phyloP scores from a whole-genome alignment of 768 basidiomycete genomes.

The Imleria badia region DNA sequence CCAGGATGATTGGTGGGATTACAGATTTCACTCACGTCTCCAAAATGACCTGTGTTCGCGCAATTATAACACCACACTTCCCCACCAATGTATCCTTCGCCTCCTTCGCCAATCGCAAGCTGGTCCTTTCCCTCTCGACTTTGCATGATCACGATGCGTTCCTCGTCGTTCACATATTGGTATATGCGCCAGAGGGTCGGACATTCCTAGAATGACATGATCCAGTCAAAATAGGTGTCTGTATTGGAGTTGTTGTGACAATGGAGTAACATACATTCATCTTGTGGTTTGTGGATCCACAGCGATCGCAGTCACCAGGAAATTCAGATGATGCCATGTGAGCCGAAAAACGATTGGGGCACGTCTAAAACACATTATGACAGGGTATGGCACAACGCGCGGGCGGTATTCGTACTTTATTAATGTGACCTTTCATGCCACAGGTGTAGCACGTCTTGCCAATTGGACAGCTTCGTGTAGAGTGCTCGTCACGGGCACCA shows the following conservation, averaged over 20 bases:
- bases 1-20: neutral
- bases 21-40: constrained; percentile 57
- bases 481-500: constrained; percentile 77
- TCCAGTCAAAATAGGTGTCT: neutral
- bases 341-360: constrained; percentile 57
- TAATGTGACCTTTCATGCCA: constrained; percentile 83
- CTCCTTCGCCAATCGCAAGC: constrained; percentile 61
- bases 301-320: constrained; percentile 62
- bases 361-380: constrained; percentile 45
- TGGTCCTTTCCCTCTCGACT: constrained; percentile 50
- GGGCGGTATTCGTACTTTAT: constrained; percentile 40
- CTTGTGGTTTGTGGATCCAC: constrained; percentile 62
- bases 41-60: constrained; percentile 69
- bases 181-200: constrained; percentile 82
- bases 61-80: constrained; percentile 87
- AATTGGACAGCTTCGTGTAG: constrained; percentile 74
- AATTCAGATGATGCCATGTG: constrained; percentile 15
- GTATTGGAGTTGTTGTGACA: too few relatives aligned
- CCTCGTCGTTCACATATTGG: constrained; percentile 60
- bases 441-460: constrained; percentile 79
- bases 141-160: constrained; percentile 43
- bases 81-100: constrained; percentile 72
- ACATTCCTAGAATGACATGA: constrained; percentile 59
- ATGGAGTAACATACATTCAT: constrained; percentile 55
- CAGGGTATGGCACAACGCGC: neutral